A percentile compares a stretch with the other conserved stretches of the same genome.
Evolutionary conservation across 2,329 filamentous ascomycete species (phyloP).

Genomic region (Penicillium thymicola): DNA sequence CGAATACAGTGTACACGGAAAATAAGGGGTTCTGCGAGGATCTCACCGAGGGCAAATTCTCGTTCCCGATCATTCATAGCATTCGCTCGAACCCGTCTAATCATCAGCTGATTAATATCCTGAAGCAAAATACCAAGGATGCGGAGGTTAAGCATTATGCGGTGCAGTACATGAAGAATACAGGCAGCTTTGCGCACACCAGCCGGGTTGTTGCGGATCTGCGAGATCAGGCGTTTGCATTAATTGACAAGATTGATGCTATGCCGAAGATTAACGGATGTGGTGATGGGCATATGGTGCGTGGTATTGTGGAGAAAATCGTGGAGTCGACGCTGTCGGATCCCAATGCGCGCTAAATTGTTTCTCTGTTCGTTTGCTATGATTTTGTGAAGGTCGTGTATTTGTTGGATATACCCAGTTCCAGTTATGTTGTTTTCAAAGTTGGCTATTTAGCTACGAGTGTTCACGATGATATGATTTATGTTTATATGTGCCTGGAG

Average conservation of each 20-base stretch:
- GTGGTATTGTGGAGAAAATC: constrained; percentile 68
- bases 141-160: constrained; percentile 89
- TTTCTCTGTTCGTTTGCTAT: not conserved
- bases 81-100: constrained; percentile 63
- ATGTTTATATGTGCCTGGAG: not conserved
- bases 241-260: constrained; percentile 64
- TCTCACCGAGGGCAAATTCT: constrained; percentile 95
- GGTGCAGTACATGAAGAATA: constrained; percentile 83
- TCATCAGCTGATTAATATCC: constrained; percentile 79
- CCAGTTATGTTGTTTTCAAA: constrained; percentile 2
- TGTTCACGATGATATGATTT: constrained; percentile 9
- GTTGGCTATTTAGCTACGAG: constrained; percentile 4
- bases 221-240: constrained; percentile 59
- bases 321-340: constrained; percentile 40
- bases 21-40: constrained; percentile 97
- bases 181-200: constrained; percentile 86
- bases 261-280: constrained; percentile 41
- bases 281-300: constrained; percentile 57
- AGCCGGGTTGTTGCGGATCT: constrained; percentile 63
- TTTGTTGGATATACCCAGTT: constrained; percentile 19
- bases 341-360: not conserved
- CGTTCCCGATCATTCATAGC: constrained; percentile 90
- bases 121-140: constrained; percentile 84
- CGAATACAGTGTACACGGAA: constrained; percentile 65
- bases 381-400: not conserved